Evolutionary conservation across 2,329 filamentous ascomycete genomes (phyloP), one percentile per base, ranked within the genome.

Genomic region (Fusarium sp.): DNA sequence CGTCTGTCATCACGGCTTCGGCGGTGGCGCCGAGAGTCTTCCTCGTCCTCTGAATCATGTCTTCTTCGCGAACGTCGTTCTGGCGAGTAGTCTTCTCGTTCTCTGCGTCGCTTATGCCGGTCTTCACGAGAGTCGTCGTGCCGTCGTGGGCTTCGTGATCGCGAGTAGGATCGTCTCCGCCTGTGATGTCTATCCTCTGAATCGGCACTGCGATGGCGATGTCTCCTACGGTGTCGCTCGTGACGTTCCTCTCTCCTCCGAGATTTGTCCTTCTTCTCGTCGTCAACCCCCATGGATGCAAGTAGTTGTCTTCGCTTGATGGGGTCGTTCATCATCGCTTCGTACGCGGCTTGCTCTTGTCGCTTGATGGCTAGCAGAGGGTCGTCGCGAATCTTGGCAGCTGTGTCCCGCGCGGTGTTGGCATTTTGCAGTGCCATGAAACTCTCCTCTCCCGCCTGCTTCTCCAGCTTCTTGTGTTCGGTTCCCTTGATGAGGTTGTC

Each of bases 361-460:
- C 90, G 91, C 84, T 97, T 97, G 78, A 99, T 97, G 23, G 94
- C 93, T 33, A 98, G 83, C 74, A 99, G 85, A 0, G 96, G 96
- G 77, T 99, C 96, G 70, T 96, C 92, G 69, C 93, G 86, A 50
- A 98, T 90, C 82, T 99, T 99, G 51, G 89, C 81, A 29, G 93
- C 91, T 0, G 90, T 93, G 78, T 99, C 96, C 68, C 92, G 86
- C 14, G 89, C 84, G 4, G 87, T 91, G 76, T 93, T 93, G 25
- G 90, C 90, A 73, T 89, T 89, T 66, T 90, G 87, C 55, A 89
- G 73, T 0, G 88, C 87, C 82, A 91, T 78, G 76, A 89, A 81
- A 38, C 81, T 82, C 31, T 90, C 88, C 67, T 88, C 81, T 0
- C 85, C 84, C 5, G 90, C 86, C 33, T 89, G 84, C 79, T 97